Conservation (phyloP, 805 yeast species). For the Wickerhamiella vanderwaltii region DNA sequence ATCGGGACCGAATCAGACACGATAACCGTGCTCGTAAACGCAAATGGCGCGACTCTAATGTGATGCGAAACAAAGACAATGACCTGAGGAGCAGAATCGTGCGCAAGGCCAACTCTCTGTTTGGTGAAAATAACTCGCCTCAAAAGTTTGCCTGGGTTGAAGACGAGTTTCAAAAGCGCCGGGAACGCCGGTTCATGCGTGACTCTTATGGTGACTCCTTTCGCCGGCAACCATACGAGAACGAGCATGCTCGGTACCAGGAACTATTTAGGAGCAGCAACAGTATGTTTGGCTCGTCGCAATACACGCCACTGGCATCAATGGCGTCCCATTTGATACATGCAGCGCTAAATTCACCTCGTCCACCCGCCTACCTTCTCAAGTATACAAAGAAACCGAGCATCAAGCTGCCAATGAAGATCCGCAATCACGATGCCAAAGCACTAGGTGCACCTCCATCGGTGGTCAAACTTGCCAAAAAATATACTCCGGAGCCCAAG, state of each 20-base stretch:
- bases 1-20: slow-evolving; percentile 44
- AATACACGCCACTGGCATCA: not conserved
- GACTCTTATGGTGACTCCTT: slow-evolving; percentile 15
- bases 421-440: not conserved
- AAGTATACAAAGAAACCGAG: slow-evolving; percentile 1
- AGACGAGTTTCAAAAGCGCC: slow-evolving; percentile 54
- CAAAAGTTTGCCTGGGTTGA: slow-evolving; percentile 58
- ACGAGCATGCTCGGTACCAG: slow-evolving; percentile 15
- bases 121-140: slow-evolving; percentile 48
- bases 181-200: slow-evolving; percentile 44
- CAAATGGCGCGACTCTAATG: slow-evolving; percentile 72
- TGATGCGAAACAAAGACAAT: slow-evolving; percentile 72
- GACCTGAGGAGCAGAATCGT: slow-evolving; percentile 70
- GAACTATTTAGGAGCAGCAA: slow-evolving; percentile 19
- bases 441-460: slow-evolving; percentile 6
- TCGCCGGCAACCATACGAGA: slow-evolving; percentile 12
- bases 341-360: slow-evolving; percentile 17
- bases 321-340: slow-evolving; percentile 1
- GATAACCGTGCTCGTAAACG: slow-evolving; percentile 71
- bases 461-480: slow-evolving; percentile 2
- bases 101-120: slow-evolving; percentile 55
- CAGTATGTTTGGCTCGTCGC: slow-evolving; percentile 14
- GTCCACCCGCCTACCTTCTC: slow-evolving; percentile 17
- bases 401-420: not conserved
- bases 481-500: not conserved